These are phyloP conservation scores for Lactifluus pinguis DNA, from an alignment of 768 basidiomycete species.

Conservation along the genomic window DNA sequence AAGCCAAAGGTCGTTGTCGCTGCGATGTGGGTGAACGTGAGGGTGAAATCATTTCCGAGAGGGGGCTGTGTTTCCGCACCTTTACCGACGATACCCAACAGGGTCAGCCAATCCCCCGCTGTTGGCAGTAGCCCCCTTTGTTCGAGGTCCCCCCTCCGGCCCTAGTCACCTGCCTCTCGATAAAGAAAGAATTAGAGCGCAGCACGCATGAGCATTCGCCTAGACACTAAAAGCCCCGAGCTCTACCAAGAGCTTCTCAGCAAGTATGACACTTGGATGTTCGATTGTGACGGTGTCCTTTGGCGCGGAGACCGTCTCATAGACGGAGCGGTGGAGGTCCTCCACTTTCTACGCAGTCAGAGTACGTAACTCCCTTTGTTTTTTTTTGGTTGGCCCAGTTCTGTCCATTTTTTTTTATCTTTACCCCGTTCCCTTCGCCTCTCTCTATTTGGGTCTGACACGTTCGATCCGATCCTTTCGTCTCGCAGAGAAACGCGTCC, in stretches of 20 bases:
- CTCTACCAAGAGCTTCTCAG: slow-evolving; percentile 35
- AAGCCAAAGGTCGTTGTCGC: not conserved
- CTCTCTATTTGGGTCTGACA: not conserved
- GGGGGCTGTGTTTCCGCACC: not conserved
- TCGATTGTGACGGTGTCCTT: slow-evolving; percentile 94
- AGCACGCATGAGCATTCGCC: slow-evolving; percentile 13
- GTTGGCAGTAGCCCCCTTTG: not conserved
- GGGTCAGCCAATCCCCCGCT: not conserved
- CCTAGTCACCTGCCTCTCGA: not conserved
- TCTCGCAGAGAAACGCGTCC: slow-evolving; percentile 42
- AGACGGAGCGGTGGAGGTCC: slow-evolving; percentile 68
- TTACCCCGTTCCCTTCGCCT: slow-evolving; percentile 7
- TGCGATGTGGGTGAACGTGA: not conserved
- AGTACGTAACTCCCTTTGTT: slow-evolving; percentile 45
- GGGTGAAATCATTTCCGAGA: slow-evolving; percentile 1
- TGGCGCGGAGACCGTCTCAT: slow-evolving; percentile 81
- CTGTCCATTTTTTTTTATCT: not conserved
- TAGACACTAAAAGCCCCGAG: slow-evolving; percentile 12
- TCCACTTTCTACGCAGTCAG: slow-evolving; percentile 58
- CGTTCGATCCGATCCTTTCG: slow-evolving; percentile 4
- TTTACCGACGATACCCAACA: slow-evolving; percentile 1
- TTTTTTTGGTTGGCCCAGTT: not conserved
- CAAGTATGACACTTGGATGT: slow-evolving; percentile 87
- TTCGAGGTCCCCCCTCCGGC: not conserved
- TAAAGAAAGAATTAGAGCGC: not conserved